phyloP scores from a whole-genome alignment of 2,329 filamentous ascomycete genomes.

The Colletotrichum karsti region DNA sequence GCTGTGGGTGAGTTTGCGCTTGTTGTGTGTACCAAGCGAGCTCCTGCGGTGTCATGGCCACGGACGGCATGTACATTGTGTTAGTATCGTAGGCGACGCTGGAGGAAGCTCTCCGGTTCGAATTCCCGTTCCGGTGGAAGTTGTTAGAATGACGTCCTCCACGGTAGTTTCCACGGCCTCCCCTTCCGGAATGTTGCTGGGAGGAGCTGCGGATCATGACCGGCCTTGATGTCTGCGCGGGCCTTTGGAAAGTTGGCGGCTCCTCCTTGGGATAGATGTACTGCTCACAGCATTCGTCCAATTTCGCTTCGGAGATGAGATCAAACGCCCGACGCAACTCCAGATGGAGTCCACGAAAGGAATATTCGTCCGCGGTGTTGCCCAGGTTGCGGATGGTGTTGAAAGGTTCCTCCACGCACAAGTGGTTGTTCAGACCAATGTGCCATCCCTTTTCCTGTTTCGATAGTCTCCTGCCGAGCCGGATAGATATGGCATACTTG shows the following conservation, averaged over 20 bases:
- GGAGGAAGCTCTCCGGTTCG: constrained; percentile 61
- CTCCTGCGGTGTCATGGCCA: constrained; percentile 55
- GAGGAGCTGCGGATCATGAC: constrained; percentile 69
- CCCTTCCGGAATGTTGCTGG: constrained; percentile 61
- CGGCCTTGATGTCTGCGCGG: constrained; percentile 62
- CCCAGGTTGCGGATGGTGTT: constrained; percentile 89
- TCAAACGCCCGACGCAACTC: constrained; percentile 92
- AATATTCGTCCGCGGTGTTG: constrained; percentile 95
- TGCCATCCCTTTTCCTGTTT: constrained; percentile 93
- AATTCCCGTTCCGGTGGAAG: constrained; percentile 51
- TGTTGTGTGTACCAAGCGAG: constrained; percentile 57
- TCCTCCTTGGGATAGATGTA: constrained; percentile 90
- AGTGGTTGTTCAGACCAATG: constrained; percentile 78
- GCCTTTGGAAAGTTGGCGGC: constrained; percentile 65
- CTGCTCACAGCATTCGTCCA: constrained; percentile 86
- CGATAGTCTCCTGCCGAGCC: constrained; percentile 79
- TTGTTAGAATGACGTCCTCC: constrained; percentile 57
- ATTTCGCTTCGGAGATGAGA: constrained; percentile 78
- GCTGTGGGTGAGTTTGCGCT: constrained; percentile 46
- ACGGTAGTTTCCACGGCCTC: constrained; percentile 58
- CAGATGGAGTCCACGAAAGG: constrained; percentile 88
- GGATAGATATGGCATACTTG: constrained; percentile 83
- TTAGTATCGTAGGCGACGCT: constrained; percentile 60
- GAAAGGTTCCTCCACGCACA: constrained; percentile 98
- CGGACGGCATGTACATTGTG: constrained; percentile 52